Conservation (phyloP, 2,329 filamentous ascomycete genomes). For the Didymella lethalis region DNA sequence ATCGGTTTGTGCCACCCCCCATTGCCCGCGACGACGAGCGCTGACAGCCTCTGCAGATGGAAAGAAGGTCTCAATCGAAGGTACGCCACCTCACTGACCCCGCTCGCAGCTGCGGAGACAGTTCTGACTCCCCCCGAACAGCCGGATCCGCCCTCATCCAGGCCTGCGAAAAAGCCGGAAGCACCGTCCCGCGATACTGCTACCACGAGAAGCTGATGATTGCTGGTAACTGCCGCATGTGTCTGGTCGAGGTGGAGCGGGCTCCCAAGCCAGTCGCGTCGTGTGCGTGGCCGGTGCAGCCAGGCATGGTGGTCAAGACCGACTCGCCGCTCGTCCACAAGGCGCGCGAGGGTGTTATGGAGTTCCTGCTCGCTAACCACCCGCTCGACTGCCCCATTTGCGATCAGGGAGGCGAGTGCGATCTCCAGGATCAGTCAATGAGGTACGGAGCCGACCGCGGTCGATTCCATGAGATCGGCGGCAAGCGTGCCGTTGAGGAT, state of each 20-base stretch:
- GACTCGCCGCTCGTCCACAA: conserved; percentile 96
- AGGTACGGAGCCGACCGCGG: conserved; percentile 95
- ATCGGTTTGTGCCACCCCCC: conserved; percentile 70
- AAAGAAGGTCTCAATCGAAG: conserved; percentile 98
- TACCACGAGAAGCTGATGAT: conserved; percentile 99
- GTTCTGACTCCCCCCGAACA: conserved; percentile 56
- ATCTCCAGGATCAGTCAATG: conserved; percentile 99
- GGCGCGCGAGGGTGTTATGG: conserved; percentile 98
- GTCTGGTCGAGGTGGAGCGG: conserved; percentile 95
- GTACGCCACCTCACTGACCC: conserved; percentile 58
- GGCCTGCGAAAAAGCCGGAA: conserved; percentile 97
- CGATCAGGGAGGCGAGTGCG: conserved; percentile 98
- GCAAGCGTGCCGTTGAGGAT: conserved; percentile 98
- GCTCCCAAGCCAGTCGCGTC: conserved; percentile 97
- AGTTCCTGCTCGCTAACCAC: conserved; percentile 96
- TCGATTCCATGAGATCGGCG: conserved; percentile 92
- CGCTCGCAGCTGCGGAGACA: conserved; percentile 25
- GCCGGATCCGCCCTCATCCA: conserved; percentile 97
- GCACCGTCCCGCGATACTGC: conserved; percentile 93
- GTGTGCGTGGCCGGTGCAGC: conserved; percentile 97
- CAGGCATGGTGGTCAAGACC: conserved; percentile 99
- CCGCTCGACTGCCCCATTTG: conserved; percentile 96
- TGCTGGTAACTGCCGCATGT: conserved; percentile 99
- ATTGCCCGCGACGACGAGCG: conserved; percentile 27
- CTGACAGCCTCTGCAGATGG: conserved; percentile 72